Evolutionary conservation across 345 rosid species (phyloP).

Genomic region (Aquilaria yunnanensis): DNA sequence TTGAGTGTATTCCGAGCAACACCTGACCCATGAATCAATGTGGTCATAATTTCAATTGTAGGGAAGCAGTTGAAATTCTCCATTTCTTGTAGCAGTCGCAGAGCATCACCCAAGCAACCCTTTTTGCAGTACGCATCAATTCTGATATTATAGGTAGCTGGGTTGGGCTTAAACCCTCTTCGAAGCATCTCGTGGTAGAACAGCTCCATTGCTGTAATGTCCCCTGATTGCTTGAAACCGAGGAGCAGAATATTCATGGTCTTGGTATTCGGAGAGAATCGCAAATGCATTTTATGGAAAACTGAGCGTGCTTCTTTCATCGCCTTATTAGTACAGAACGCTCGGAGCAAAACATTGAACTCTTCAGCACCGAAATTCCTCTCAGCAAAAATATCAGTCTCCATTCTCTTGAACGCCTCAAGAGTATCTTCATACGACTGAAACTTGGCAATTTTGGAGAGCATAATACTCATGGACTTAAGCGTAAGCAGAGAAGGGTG

Average conservation of each 20-base stretch:
- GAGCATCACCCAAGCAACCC: slow-evolving; percentile 56
- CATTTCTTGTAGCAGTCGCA: slow-evolving; percentile 79
- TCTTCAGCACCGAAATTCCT: slow-evolving; percentile 56
- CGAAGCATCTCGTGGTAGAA: slow-evolving; percentile 76
- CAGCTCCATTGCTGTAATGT: slow-evolving; percentile 67
- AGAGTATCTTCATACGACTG: slow-evolving; percentile 66
- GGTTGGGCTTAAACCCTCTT: slow-evolving; percentile 60
- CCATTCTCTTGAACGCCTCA: slow-evolving; percentile 58
- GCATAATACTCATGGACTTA: slow-evolving; percentile 79
- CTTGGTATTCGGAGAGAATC: slow-evolving; percentile 56
- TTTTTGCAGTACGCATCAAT: slow-evolving; percentile 87
- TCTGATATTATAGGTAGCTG: slow-evolving; percentile 50
- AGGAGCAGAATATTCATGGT: slow-evolving; percentile 74
- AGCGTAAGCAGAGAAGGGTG: slow-evolving; percentile 48
- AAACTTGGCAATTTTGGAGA: slow-evolving; percentile 60
- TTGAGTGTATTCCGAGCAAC: slow-evolving; percentile 39
- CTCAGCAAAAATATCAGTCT: slow-evolving; percentile 43
- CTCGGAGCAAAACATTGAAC: slow-evolving; percentile 72
- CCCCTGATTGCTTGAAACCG: slow-evolving; percentile 80
- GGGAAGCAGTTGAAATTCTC: slow-evolving; percentile 31
- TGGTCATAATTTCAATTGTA: slow-evolving; percentile 60
- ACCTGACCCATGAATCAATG: slow-evolving; percentile 84
- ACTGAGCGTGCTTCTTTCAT: slow-evolving; percentile 80
- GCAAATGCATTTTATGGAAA: slow-evolving; percentile 48
- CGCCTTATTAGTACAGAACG: slow-evolving; percentile 59